Conservation (phyloP, 495 filamentous ascomycete species). For the Achaetomiella virescens region DNA sequence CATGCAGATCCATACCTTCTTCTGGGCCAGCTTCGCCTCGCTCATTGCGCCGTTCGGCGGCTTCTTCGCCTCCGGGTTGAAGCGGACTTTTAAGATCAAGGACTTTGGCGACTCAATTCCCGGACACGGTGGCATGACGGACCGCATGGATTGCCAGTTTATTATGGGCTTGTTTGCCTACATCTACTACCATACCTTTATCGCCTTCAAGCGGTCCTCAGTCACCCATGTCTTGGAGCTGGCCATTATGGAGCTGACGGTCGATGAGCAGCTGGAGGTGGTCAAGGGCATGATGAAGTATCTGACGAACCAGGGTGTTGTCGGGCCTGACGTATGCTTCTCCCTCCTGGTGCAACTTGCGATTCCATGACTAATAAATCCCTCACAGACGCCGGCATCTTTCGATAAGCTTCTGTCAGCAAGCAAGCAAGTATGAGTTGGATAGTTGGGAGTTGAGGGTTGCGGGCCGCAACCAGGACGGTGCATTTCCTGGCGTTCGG, state of each 20-base stretch:
- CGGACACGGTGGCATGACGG: constrained; percentile 96
- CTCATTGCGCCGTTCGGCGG: constrained; percentile 97
- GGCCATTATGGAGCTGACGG: constrained; percentile 73
- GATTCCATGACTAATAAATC: not conserved
- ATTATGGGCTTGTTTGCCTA: constrained; percentile 99
- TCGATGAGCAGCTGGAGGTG: constrained; percentile 85
- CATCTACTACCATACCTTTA: constrained; percentile 98
- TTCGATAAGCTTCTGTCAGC: constrained; percentile 11
- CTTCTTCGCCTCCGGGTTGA: constrained; percentile 96
- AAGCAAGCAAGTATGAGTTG: constrained; percentile 3
- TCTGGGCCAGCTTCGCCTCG: constrained; percentile 89
- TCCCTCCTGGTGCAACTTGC: not conserved
- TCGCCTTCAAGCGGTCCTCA: constrained; percentile 74
- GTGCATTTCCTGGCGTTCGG: constrained; percentile 16
- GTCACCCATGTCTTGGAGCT: constrained; percentile 83
- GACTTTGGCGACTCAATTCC: constrained; percentile 98
- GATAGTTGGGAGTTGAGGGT: not conserved
- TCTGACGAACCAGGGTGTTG: constrained; percentile 70
- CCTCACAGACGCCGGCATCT: constrained; percentile 1
- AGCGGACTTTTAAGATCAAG: constrained; percentile 99
- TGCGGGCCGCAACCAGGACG: not conserved
- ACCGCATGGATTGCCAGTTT: constrained; percentile 99
- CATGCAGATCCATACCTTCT: constrained; percentile 91
- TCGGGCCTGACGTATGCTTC: constrained; percentile 15
- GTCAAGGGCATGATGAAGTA: constrained; percentile 78